phyloP scores from a whole-genome alignment of 2,329 filamentous ascomycete species.

The Didymella segeticola region DNA sequence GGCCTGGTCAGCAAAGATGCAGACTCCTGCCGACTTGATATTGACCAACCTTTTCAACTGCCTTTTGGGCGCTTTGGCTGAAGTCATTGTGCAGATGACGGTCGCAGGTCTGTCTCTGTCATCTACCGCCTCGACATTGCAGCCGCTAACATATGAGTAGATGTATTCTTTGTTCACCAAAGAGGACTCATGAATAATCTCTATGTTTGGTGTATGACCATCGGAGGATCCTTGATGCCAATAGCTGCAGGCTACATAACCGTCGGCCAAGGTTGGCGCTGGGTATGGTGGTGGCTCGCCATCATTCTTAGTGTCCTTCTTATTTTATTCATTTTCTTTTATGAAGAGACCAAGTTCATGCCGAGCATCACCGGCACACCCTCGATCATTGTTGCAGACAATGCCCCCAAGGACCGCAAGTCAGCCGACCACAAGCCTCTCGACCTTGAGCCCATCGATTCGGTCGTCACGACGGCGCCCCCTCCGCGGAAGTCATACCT shows the following conservation, averaged over 20 bases:
- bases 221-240: conserved; percentile 48
- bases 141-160: neutral
- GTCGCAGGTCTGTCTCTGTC: conserved; percentile 44
- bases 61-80: conserved; percentile 53
- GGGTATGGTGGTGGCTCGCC: conserved; percentile 58
- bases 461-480: neutral
- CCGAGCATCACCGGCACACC: conserved; percentile 16
- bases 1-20: conserved; percentile 55
- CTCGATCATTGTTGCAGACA: neutral
- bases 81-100: conserved; percentile 57
- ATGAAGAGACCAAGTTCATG: conserved; percentile 46
- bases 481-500: conserved; percentile 11
- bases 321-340: conserved; percentile 53
- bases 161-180: conserved; percentile 59
- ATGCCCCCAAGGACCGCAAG: neutral
- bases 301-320: conserved; percentile 25
- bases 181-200: conserved; percentile 56
- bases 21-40: conserved; percentile 54
- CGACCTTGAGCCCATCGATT: conserved; percentile 7
- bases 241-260: conserved; percentile 53
- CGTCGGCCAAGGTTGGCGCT: conserved; percentile 56
- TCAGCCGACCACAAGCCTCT: neutral
- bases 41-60: conserved; percentile 54
- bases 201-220: conserved; percentile 51
- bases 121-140: neutral